phyloP scores from a whole-genome alignment of 257 asterid species.

The Buddleja alternifolia region DNA sequence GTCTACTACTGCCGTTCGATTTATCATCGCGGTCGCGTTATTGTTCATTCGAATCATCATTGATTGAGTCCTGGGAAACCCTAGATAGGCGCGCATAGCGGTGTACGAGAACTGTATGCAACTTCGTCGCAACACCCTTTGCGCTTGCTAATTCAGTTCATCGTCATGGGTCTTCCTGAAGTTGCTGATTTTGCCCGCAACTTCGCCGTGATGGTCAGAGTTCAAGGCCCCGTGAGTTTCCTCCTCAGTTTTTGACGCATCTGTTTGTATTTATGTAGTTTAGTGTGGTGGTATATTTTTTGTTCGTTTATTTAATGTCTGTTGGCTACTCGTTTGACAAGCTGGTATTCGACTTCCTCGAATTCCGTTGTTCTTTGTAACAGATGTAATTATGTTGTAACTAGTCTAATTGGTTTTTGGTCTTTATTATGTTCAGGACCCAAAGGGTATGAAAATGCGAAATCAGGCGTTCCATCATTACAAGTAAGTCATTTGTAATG shows the following conservation, averaged over 20 bases:
- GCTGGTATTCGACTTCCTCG: not conserved
- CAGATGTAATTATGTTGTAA: slow-evolving; percentile 6
- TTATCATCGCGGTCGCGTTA: not conserved
- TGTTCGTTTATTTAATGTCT: not conserved
- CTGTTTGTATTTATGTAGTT: not conserved
- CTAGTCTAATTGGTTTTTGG: not conserved
- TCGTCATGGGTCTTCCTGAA: slow-evolving; percentile 75
- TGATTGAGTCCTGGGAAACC: slow-evolving; percentile 31
- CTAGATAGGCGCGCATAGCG: slow-evolving; percentile 36
- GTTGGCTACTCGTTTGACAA: not conserved
- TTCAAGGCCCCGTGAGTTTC: slow-evolving; percentile 92
- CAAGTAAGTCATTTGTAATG: slow-evolving; percentile 56
- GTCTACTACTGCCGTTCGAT: slow-evolving; percentile 13
- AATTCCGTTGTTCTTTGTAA: not conserved
- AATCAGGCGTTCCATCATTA: slow-evolving; percentile 92
- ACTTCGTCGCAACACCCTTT: slow-evolving; percentile 34
- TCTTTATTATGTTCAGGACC: slow-evolving; percentile 64
- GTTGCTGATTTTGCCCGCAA: slow-evolving; percentile 81
- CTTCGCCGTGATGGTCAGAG: slow-evolving; percentile 90
- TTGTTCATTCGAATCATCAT: not conserved
- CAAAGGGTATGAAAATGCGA: slow-evolving; percentile 92
- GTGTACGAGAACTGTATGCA: slow-evolving; percentile 28
- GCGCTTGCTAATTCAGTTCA: slow-evolving; percentile 10
- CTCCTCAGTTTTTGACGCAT: slow-evolving; percentile 2
- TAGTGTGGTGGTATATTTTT: not conserved